Percentiles rank a stretch among this genome's conserved stretches.
These are phyloP conservation scores for Striga asiatica DNA, from an alignment of 257 asterid genomes.

Conservation along the genomic window DNA sequence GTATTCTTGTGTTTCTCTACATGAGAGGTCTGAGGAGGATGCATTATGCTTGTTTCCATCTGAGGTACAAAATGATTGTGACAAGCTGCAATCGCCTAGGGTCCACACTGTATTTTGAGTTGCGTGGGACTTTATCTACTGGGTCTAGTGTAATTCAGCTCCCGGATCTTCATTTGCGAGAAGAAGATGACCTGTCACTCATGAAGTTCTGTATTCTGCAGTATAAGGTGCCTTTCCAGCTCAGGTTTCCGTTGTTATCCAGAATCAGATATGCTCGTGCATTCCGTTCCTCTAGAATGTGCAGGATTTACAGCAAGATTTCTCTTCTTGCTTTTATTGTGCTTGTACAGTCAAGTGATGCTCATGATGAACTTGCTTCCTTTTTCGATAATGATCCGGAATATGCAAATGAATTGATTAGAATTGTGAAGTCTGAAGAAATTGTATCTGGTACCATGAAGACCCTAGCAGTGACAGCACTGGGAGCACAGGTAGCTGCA, in stretches of 20 bases:
- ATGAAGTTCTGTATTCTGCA: slow-evolving; percentile 62
- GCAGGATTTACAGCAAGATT: slow-evolving; percentile 87
- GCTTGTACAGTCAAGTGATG: slow-evolving; percentile 89
- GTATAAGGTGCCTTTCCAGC: slow-evolving; percentile 66
- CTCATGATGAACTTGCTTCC: slow-evolving; percentile 87
- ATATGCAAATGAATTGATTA: slow-evolving; percentile 73
- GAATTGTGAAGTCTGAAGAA: slow-evolving; percentile 90
- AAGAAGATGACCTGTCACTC: slow-evolving; percentile 77
- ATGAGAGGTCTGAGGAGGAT: slow-evolving; percentile 69
- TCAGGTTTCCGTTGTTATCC: slow-evolving; percentile 76
- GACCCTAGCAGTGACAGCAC: slow-evolving; percentile 83
- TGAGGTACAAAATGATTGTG: slow-evolving; percentile 48
- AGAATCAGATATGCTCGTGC: slow-evolving; percentile 97
- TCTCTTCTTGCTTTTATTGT: slow-evolving; percentile 89
- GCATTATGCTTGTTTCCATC: slow-evolving; percentile 76
- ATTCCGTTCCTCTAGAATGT: slow-evolving; percentile 66
- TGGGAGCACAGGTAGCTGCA: slow-evolving; percentile 89
- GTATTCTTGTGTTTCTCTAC: slow-evolving; percentile 70
- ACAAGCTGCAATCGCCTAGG: slow-evolving; percentile 61
- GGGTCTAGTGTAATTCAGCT: slow-evolving; percentile 55
- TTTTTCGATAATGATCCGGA: slow-evolving; percentile 96
- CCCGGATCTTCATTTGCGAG: slow-evolving; percentile 61
- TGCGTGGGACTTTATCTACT: slow-evolving; percentile 45
- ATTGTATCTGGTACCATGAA: slow-evolving; percentile 61
- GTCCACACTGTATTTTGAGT: slow-evolving; percentile 79